These are phyloP conservation scores for Diversispora eburnea DNA, from an alignment of 192 early-diverging fungal genomes.

Conservation along the genomic window DNA sequence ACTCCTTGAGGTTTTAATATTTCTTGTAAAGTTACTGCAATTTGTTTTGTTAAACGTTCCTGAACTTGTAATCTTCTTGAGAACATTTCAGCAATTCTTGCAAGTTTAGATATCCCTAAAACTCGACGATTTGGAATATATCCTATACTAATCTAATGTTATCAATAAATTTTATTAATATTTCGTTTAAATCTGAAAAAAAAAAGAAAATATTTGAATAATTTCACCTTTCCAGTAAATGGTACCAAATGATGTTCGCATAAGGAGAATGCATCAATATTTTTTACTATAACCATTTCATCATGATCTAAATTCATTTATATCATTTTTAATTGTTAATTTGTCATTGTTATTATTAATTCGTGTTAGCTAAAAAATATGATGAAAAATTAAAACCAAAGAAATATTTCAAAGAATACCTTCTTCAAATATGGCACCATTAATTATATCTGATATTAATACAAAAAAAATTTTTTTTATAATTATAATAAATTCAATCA, in stretches of 20 bases:
- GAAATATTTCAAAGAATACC: slow-evolving; percentile 31
- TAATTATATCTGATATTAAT: slow-evolving; percentile 69
- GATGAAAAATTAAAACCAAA: background rate
- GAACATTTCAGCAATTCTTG: slow-evolving; percentile 98
- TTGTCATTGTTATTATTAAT: background rate
- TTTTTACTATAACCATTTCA: slow-evolving; percentile 99
- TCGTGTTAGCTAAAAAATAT: background rate
- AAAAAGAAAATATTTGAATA: background rate
- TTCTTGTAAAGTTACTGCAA: slow-evolving; percentile 86
- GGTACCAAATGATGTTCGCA: slow-evolving; percentile 99
- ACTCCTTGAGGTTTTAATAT: slow-evolving; percentile 93
- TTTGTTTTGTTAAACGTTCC: slow-evolving; percentile 97
- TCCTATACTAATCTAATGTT: slow-evolving; percentile 78
- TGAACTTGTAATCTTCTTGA: slow-evolving; percentile 93
- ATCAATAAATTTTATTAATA: background rate
- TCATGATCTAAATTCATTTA: slow-evolving; percentile 70
- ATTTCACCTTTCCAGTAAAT: slow-evolving; percentile 86
- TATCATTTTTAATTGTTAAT: too few relatives aligned
- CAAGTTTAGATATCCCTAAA: slow-evolving; percentile 93
- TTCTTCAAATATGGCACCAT: slow-evolving; percentile 97
- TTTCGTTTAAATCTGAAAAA: background rate
- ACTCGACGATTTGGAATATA: slow-evolving; percentile 96
- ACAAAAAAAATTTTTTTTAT: background rate
- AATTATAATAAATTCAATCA: slow-evolving; percentile 1
- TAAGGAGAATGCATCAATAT: slow-evolving; percentile 93